Evolutionary conservation across 2,329 filamentous ascomycete species (phyloP), one percentile per base, ranked within the genome.

Genomic region (Didymella pomorum): DNA sequence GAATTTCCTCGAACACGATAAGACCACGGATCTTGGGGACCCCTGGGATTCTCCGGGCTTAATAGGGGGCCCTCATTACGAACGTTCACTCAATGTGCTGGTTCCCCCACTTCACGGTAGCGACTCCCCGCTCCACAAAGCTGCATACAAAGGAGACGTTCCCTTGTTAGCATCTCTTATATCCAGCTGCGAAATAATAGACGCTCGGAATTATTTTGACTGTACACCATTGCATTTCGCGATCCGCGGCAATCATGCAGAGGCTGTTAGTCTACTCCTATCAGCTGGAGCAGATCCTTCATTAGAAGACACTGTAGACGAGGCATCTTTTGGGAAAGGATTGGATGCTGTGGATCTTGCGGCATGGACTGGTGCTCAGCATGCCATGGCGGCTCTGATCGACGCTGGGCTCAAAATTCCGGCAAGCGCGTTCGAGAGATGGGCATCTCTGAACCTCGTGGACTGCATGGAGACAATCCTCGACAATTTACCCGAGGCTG

Each of bases 71-170:
- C 31, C 31, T 14, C 31, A 33, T 33, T 33, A 33, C 31, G 31
- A 33, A 33, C 31, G 12, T 33, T 16, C 12, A 33, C 12, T 16
- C 12, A 16, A 33, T 14, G 31, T 16, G 31, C 31, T 16, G 31
- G 10, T 14, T 33, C 31, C 31, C 12, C 4, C 28, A 33, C 31
- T 43, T 43, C 41, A 43, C 20, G 21, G 21, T 43, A 43, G 41
- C 41, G 41, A 43, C 12, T 43, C 41, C 7, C 41, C 21, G 41
- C 41, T 43, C 21, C 41, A 43, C 41, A 43, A 43, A 43, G 41
- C 41, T 43, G 41, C 41, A 43, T 43, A 43, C 41, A 43, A 43
- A 43, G 41, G 41, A 43, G 21, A 43, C 21, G 41, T 43, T 43
- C 41, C 21, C 41, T 43, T 26, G 41, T 43, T 43, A 43, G 41